phyloP scores from a whole-genome alignment of 2,329 filamentous ascomycete genomes.

The Emergomyces africanus region DNA sequence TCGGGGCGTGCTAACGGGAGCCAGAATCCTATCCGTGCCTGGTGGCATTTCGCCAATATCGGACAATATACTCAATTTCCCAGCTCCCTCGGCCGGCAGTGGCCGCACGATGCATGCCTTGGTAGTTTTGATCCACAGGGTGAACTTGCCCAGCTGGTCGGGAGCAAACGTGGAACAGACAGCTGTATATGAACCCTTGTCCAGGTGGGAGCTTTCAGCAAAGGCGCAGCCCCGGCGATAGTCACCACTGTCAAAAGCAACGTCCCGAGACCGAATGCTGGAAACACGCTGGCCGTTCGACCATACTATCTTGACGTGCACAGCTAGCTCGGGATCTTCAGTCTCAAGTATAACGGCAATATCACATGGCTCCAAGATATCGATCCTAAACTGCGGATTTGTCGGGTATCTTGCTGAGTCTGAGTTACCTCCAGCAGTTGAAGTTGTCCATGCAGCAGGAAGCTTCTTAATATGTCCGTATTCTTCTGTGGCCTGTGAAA shows the following conservation, averaged over 20 bases:
- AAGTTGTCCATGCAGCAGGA: conserved; percentile 58
- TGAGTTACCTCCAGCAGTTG: conserved; percentile 74
- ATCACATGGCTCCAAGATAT: conserved; percentile 42
- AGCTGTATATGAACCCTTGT: conserved; percentile 67
- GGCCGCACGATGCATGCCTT: conserved; percentile 40
- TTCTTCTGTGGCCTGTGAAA: conserved; percentile 50
- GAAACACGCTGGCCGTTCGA: conserved; percentile 59
- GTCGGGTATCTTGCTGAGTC: conserved; percentile 61
- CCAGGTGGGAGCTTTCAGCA: conserved; percentile 48
- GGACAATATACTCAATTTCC: conserved; percentile 47
- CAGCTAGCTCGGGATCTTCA: conserved; percentile 51
- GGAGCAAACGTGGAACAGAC: conserved; percentile 85
- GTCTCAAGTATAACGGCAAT: conserved; percentile 65
- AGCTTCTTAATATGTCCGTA: conserved; percentile 49
- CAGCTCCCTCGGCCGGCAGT: conserved; percentile 62
- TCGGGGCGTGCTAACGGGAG: conserved; percentile 37
- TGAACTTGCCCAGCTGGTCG: conserved; percentile 62
- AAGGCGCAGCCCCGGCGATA: conserved; percentile 71
- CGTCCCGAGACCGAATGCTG: conserved; percentile 56
- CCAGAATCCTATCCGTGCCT: conserved; percentile 41
- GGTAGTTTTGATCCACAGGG: conserved; percentile 58
- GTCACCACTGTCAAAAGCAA: conserved; percentile 73
- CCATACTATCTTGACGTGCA: conserved; percentile 78
- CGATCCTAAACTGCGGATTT: conserved; percentile 75
- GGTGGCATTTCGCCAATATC: conserved; percentile 38